These are phyloP conservation scores for Iris macrosiphon DNA, from an alignment of 106 monocot genomes.

Conservation along the genomic window DNA sequence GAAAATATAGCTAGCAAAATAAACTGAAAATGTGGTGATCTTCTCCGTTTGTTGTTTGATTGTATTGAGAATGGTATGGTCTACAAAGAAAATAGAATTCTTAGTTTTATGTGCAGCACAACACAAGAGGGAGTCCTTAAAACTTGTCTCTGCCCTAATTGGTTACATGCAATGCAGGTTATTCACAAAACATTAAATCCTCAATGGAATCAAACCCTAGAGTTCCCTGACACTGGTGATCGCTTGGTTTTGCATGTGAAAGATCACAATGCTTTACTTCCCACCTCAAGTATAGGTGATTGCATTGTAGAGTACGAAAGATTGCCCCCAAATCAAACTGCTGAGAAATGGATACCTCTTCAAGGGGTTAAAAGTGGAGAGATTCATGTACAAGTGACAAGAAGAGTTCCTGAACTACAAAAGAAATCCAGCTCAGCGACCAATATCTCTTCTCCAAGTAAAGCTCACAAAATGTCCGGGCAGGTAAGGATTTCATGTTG, in stretches of 20 bases:
- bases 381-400: slow-evolving; percentile 78
- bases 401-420: slow-evolving; percentile 45
- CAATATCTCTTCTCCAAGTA: slow-evolving; percentile 16
- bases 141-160: too few relatives aligned
- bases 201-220: slow-evolving; percentile 87
- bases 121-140: too few relatives aligned
- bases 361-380: slow-evolving; percentile 84
- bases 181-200: slow-evolving; percentile 79
- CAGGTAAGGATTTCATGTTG: slow-evolving; percentile 30
- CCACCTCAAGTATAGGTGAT: slow-evolving; percentile 63
- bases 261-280: slow-evolving; percentile 87
- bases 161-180: too few relatives aligned
- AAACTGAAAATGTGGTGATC: too few relatives aligned
- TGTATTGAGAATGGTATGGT: too few relatives aligned
- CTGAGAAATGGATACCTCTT: slow-evolving; percentile 87
- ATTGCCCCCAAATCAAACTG: slow-evolving; percentile 56
- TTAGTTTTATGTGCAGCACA: too few relatives aligned
- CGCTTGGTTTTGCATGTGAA: slow-evolving; percentile 71
- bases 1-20: too few relatives aligned
- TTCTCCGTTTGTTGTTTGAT: too few relatives aligned
- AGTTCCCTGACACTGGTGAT: slow-evolving; percentile 76
- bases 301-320: slow-evolving; percentile 78
- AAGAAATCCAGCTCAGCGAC: slow-evolving; percentile 27
- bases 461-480: slow-evolving; percentile 32
- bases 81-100: too few relatives aligned